Evolutionary conservation across 345 rosid species (phyloP), one percentile per base, ranked within the genome.

Genomic region (Noccaea bulbosa): DNA sequence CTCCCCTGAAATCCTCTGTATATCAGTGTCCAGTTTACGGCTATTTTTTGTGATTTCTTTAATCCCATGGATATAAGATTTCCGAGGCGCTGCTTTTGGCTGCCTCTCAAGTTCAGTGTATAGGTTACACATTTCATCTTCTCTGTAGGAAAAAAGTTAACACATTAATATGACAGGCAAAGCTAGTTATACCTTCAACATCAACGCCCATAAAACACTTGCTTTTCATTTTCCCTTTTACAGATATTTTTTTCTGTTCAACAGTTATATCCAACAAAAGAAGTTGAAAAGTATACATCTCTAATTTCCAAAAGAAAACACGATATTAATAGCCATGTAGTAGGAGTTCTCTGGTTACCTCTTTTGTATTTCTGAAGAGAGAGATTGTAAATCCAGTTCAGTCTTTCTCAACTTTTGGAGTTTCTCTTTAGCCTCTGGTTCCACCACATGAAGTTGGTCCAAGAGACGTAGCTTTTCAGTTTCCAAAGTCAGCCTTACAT

Each of bases 21-120:
- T 78, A 67, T 93, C 98, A 58, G 81, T 80, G 60, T 90, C 96
- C 72, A 85, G 86, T 81, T 93, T 90, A 47, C 89, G 77, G 67
- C 96, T 86, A 76, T 88, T 93, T 74, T 87, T 90, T 0, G 97
- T 85, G 22, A 93, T 93, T 82, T 93, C 96, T 69, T 85, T 86
- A 60, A 90, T 83, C 59, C 80, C 73, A 71, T 88, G 85, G 17
- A 88, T 78, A 68, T 87, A 75, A 22, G 97, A 84, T 67, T 81
- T 74, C 56, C 93, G 82, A 38, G 92, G 75, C 41, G 80, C 83
- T 71, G 61, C 78, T 73, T 78, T 71, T 20, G 86, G 81, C 76
- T 74, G 90, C 79, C 79, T 82, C 81, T 81, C 70, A 43, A 87
- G 77, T 33, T 81, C 80, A 8, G 57, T 58, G 8, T 77, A 74